Percentiles rank a stretch among this genome's conserved stretches.
phyloP scores from a whole-genome alignment of 2,329 filamentous ascomycete genomes.

The Simplicillium sp. region DNA sequence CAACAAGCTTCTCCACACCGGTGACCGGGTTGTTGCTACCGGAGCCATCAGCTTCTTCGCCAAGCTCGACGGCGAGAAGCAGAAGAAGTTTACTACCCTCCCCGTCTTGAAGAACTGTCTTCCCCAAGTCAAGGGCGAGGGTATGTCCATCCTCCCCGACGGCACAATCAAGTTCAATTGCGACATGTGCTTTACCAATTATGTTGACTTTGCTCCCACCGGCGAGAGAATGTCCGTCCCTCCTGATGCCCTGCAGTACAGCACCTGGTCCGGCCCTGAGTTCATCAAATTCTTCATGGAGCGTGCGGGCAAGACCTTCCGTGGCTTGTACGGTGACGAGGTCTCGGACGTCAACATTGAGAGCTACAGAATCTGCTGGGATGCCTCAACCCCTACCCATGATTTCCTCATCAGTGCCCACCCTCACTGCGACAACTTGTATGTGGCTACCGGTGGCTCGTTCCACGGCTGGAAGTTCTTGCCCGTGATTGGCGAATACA shows the following conservation, averaged over 20 bases:
- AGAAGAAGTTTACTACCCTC: slow-evolving; percentile 34
- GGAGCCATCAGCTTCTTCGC: slow-evolving; percentile 37
- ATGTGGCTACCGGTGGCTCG: slow-evolving; percentile 51
- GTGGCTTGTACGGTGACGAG: slow-evolving; percentile 31
- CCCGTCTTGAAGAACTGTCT: slow-evolving; percentile 43
- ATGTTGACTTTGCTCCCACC: slow-evolving; percentile 30
- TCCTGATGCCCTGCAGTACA: slow-evolving; percentile 30
- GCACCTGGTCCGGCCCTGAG: slow-evolving; percentile 27
- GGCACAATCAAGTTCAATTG: slow-evolving; percentile 53
- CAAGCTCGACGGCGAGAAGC: slow-evolving; percentile 31
- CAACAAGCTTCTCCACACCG: slow-evolving; percentile 40
- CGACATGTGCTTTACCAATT: slow-evolving; percentile 48
- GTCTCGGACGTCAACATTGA: slow-evolving; percentile 28
- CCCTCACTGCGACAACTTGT: slow-evolving; percentile 39
- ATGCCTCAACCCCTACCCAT: slow-evolving; percentile 51
- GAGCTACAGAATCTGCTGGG: slow-evolving; percentile 38
- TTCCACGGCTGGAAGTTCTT: slow-evolving; percentile 60
- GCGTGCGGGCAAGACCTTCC: slow-evolving; percentile 25
- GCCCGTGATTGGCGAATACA: slow-evolving; percentile 51
- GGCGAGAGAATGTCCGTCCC: slow-evolving; percentile 44
- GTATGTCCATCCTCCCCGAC: slow-evolving; percentile 33
- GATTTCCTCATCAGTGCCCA: slow-evolving; percentile 52
- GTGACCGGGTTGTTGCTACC: slow-evolving; percentile 44
- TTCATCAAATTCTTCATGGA: slow-evolving; percentile 34
- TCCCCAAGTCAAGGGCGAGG: slow-evolving; percentile 30